These are phyloP conservation scores for Candida easanensis DNA, from an alignment of 805 yeast genomes.

Conservation along the genomic window DNA sequence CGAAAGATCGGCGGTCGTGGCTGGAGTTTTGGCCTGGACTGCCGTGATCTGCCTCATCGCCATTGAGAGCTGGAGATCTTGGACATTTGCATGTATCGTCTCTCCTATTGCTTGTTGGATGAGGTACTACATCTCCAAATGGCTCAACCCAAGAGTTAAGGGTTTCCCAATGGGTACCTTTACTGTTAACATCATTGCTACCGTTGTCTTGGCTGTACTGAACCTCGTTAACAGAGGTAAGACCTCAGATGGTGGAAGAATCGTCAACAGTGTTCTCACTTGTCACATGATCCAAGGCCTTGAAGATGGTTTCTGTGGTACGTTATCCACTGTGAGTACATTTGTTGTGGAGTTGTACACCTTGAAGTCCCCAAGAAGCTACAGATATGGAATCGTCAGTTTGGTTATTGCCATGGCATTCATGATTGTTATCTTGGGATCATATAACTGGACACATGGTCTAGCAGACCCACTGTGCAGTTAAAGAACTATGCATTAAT, in stretches of 20 bases:
- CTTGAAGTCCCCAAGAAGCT: conserved; percentile 35
- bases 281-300: conserved; percentile 57
- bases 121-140: conserved; percentile 53
- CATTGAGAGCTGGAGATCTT: conserved; percentile 50
- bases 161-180: conserved; percentile 59
- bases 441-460: conserved; percentile 68
- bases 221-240: conserved; percentile 45
- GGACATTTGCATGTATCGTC: conserved; percentile 67
- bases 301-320: conserved; percentile 67
- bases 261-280: conserved; percentile 33
- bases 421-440: conserved; percentile 61
- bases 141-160: conserved; percentile 39
- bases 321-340: conserved; percentile 73
- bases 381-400: conserved; percentile 50
- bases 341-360: conserved; percentile 64
- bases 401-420: conserved; percentile 45
- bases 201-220: conserved; percentile 41
- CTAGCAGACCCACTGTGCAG: conserved; percentile 27
- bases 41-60: conserved; percentile 24
- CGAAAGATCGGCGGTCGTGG: conserved; percentile 16
- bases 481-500: too few relatives aligned
- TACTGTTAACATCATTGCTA: conserved; percentile 46
- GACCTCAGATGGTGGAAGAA: conserved; percentile 16
- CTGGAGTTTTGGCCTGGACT: conserved; percentile 22
- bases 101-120: conserved; percentile 68